Conservation (phyloP, 441 rosid species). For the Geranium incanum region DNA sequence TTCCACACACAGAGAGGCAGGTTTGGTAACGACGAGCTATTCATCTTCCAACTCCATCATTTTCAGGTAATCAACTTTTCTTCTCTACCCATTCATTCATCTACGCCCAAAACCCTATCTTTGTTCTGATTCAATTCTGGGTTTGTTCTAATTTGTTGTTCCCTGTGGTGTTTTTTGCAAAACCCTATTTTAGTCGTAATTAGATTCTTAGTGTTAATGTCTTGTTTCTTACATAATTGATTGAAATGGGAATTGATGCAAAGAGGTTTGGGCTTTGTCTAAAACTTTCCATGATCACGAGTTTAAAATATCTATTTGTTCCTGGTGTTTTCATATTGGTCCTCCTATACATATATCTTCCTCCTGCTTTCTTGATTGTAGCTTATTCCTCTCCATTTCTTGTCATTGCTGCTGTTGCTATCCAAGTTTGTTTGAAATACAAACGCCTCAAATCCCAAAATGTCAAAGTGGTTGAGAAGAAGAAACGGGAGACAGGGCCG, state of each 20-base stretch:
- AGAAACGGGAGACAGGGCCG: neutral
- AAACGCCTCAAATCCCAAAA: conserved; percentile 15
- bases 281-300: neutral
- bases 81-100: neutral
- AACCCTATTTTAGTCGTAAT: too few relatives aligned
- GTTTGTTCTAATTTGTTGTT: neutral
- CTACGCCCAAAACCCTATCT: neutral
- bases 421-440: conserved; percentile 25
- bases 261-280: conserved; percentile 24
- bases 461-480: conserved; percentile 12
- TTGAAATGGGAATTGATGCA: conserved; percentile 44
- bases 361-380: conserved; percentile 49
- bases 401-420: conserved; percentile 26
- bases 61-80: neutral
- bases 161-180: neutral
- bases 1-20: conserved; percentile 1
- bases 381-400: conserved; percentile 43
- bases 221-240: neutral
- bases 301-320: conserved; percentile 11
- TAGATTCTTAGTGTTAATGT: too few relatives aligned
- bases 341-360: conserved; percentile 40
- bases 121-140: neutral
- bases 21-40: neutral
- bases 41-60: neutral
- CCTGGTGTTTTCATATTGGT: conserved; percentile 31